Conservation (phyloP, 257 asterid genomes). For the Solanum megistacrolobum region DNA sequence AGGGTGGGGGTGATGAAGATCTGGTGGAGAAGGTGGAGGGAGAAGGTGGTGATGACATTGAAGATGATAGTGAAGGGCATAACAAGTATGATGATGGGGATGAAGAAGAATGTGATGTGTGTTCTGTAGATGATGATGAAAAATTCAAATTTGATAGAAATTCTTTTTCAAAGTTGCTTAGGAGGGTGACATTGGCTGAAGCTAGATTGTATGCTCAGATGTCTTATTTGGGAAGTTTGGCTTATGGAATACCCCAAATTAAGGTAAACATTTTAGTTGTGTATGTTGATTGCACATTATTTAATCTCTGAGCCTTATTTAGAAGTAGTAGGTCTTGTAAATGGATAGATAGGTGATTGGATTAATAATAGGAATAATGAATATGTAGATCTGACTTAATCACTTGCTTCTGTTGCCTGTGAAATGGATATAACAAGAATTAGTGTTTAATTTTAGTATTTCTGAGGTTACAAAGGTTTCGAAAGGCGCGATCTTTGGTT, state of each 20-base stretch:
- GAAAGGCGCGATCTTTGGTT: not conserved
- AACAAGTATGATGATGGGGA: slow-evolving; percentile 9
- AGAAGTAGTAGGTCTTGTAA: not conserved
- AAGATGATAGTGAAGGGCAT: not conserved
- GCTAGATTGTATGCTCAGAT: slow-evolving; percentile 70
- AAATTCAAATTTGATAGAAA: slow-evolving; percentile 47
- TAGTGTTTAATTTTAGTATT: not conserved
- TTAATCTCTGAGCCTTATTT: not conserved
- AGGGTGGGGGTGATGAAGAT: slow-evolving; percentile 23
- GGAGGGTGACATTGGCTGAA: slow-evolving; percentile 68
- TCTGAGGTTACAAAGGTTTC: not conserved
- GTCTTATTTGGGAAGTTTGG: slow-evolving; percentile 80
- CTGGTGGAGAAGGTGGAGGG: not conserved
- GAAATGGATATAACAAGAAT: not conserved
- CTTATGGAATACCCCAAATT: slow-evolving; percentile 73
- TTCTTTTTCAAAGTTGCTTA: slow-evolving; percentile 68
- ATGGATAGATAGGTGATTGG: not conserved
- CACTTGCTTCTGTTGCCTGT: not conserved
- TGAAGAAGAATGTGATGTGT: slow-evolving; percentile 40
- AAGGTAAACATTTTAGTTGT: slow-evolving; percentile 39
- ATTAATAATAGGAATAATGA: not conserved
- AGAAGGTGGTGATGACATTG: not conserved
- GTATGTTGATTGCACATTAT: not conserved
- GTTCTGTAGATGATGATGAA: slow-evolving; percentile 38
- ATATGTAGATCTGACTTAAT: not conserved